A percentile compares a stretch with the other conserved stretches of the same genome.
Evolutionary conservation across 306 rosid genomes (phyloP).

Genomic region (Lotus japonicus): DNA sequence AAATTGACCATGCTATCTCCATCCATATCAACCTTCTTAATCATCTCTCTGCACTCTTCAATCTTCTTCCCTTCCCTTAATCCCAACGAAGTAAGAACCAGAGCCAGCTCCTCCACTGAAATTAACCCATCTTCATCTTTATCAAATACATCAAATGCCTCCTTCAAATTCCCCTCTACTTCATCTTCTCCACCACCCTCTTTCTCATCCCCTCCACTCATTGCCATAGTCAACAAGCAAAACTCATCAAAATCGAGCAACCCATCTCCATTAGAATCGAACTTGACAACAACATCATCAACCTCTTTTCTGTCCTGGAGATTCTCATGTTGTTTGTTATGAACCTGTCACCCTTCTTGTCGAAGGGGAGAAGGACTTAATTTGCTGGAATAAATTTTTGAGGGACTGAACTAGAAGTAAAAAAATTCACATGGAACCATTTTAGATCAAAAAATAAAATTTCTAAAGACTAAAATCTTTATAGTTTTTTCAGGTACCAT

Average conservation of each 20-base stretch:
- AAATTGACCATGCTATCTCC: slow-evolving; percentile 95
- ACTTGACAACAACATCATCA: slow-evolving; percentile 51
- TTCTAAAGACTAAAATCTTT: too few species aligned
- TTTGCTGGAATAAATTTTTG: too few species aligned
- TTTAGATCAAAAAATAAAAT: too few species aligned
- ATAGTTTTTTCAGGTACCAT: too few species aligned
- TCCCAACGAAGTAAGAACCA: slow-evolving; percentile 55
- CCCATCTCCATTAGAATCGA: slow-evolving; percentile 76
- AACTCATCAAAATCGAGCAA: slow-evolving; percentile 80
- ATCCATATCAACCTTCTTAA: slow-evolving; percentile 72
- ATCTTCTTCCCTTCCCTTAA: slow-evolving; percentile 58
- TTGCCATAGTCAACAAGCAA: slow-evolving; percentile 36
- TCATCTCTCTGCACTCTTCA: slow-evolving; percentile 75
- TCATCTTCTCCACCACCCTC: slow-evolving; percentile 9
- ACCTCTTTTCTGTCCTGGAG: slow-evolving; percentile 47
- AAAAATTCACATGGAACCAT: too few species aligned
- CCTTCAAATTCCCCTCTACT: slow-evolving; percentile 42
- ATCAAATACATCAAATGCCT: slow-evolving; percentile 84
- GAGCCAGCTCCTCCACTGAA: slow-evolving; percentile 59
- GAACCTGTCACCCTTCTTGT: slow-evolving; percentile 73
- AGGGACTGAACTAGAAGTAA: too few species aligned
- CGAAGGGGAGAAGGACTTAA: too few species aligned
- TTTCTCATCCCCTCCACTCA: slow-evolving; percentile 19
- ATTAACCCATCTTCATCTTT: slow-evolving; percentile 64
- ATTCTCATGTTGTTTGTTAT: slow-evolving; percentile 64